A percentile compares a stretch with the other conserved stretches of the same genome.
These are phyloP conservation scores for Gamsiella multidivaricata DNA, from an alignment of 192 early-diverging fungal species.

Conservation along the genomic window DNA sequence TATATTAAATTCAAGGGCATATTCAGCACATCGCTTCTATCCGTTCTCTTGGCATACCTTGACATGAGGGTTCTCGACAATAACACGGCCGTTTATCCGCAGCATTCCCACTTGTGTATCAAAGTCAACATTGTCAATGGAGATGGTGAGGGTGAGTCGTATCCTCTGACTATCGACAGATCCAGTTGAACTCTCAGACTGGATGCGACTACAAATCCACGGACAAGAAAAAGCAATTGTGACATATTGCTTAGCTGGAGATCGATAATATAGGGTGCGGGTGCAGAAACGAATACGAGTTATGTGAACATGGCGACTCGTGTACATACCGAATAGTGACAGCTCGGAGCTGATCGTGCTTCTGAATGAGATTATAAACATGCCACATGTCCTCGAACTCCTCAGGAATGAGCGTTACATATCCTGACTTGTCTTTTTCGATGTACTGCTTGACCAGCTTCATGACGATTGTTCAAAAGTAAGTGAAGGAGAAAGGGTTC, in stretches of 20 bases:
- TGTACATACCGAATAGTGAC: slow-evolving; percentile 80
- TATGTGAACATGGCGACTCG: not conserved
- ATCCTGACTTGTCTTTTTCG: slow-evolving; percentile 79
- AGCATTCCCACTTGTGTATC: slow-evolving; percentile 88
- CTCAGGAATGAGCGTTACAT: slow-evolving; percentile 85
- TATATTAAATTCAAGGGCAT: not conserved
- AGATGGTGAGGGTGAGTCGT: slow-evolving; percentile 83
- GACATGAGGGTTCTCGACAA: slow-evolving; percentile 89
- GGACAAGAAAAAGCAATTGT: not conserved
- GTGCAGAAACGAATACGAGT: not conserved
- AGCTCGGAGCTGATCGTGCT: slow-evolving; percentile 88
- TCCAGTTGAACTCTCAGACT: slow-evolving; percentile 88
- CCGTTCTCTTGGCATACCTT: slow-evolving; percentile 64
- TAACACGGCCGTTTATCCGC: slow-evolving; percentile 88
- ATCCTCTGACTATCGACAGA: slow-evolving; percentile 86
- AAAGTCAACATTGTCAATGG: slow-evolving; percentile 89
- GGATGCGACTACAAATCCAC: slow-evolving; percentile 73
- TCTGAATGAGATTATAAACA: slow-evolving; percentile 87
- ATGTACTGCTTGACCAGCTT: slow-evolving; percentile 53
- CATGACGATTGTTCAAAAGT: slow-evolving; percentile 56
- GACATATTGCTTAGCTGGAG: too few relatives aligned
- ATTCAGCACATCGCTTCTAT: too few relatives aligned
- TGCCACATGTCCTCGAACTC: slow-evolving; percentile 99
- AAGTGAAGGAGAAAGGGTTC: not conserved
- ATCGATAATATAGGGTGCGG: too few relatives aligned